Conservation (phyloP, 176 grass and related monocot species). For the Tuctoria greenei region DNA sequence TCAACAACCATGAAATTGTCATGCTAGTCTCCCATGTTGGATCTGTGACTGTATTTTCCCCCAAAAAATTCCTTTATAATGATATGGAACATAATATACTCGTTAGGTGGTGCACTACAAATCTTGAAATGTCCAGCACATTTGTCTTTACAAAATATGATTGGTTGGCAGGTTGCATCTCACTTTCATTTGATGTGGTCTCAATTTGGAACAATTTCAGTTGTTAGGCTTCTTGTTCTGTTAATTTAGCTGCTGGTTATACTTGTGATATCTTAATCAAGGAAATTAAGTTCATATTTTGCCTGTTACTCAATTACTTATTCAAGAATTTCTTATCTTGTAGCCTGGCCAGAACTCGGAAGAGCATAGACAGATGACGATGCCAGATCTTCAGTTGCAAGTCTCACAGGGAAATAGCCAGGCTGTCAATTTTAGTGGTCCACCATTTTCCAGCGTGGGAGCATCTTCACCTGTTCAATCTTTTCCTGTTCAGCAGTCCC, state of each 20-base stretch:
- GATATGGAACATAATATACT: too few species aligned
- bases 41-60: too few species aligned
- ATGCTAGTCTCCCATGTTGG: too few species aligned
- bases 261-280: neutral
- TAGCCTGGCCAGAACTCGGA: slow-evolving; percentile 78
- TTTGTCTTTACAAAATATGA: too few species aligned
- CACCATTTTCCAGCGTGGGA: slow-evolving; percentile 56
- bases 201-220: neutral
- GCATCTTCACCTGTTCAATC: slow-evolving; percentile 66
- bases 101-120: too few species aligned
- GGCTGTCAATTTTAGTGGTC: slow-evolving; percentile 53
- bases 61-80: too few species aligned
- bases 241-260: slow-evolving; percentile 8
- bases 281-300: slow-evolving; percentile 23
- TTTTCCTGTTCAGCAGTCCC: slow-evolving; percentile 74
- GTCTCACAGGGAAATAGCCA: slow-evolving; percentile 63
- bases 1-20: too few species aligned
- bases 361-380: slow-evolving; percentile 82
- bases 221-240: neutral
- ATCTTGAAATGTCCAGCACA: too few species aligned
- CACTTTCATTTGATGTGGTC: too few species aligned
- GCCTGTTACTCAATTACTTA: slow-evolving; percentile 23
- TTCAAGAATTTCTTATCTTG: slow-evolving; percentile 39
- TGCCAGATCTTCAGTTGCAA: slow-evolving; percentile 88
- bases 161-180: too few species aligned